phyloP scores from a whole-genome alignment of 108 stramenopile genomes.

The Skeletonema costatum region DNA sequence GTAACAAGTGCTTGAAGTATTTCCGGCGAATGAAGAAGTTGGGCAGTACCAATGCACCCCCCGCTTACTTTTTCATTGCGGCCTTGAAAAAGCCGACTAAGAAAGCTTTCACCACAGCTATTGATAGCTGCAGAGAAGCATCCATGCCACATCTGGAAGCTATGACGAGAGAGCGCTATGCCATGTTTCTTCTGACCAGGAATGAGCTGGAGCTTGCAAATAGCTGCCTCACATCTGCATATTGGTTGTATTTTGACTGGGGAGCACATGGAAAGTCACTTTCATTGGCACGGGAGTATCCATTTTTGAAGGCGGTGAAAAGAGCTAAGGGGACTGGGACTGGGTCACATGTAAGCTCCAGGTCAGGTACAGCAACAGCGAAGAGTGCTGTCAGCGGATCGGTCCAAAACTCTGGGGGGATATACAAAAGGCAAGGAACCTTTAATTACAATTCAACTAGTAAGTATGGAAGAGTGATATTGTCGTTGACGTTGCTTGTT shows the following conservation, averaged over 20 bases:
- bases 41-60: slow-evolving; percentile 28
- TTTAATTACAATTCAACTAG: background rate
- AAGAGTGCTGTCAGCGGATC: background rate
- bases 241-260: slow-evolving; percentile 45
- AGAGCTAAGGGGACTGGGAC: background rate
- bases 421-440: background rate
- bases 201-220: background rate
- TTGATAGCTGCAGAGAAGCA: slow-evolving; percentile 21
- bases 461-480: too few species aligned
- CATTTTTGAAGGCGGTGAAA: background rate
- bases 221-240: slow-evolving; percentile 15
- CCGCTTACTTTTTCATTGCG: slow-evolving; percentile 22
- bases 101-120: slow-evolving; percentile 26
- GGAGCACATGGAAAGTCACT: slow-evolving; percentile 25
- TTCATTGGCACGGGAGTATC: background rate
- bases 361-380: background rate
- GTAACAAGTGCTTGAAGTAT: slow-evolving; percentile 14
- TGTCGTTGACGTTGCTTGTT: too few species aligned
- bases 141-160: slow-evolving; percentile 34
- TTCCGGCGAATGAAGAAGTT: slow-evolving; percentile 20
- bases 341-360: background rate
- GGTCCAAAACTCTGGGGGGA: background rate
- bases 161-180: slow-evolving; percentile 44
- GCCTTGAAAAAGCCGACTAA: slow-evolving; percentile 28
- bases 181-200: slow-evolving; percentile 8